phyloP scores from a whole-genome alignment of 345 rosid genomes.

The Lepidium sativum region DNA sequence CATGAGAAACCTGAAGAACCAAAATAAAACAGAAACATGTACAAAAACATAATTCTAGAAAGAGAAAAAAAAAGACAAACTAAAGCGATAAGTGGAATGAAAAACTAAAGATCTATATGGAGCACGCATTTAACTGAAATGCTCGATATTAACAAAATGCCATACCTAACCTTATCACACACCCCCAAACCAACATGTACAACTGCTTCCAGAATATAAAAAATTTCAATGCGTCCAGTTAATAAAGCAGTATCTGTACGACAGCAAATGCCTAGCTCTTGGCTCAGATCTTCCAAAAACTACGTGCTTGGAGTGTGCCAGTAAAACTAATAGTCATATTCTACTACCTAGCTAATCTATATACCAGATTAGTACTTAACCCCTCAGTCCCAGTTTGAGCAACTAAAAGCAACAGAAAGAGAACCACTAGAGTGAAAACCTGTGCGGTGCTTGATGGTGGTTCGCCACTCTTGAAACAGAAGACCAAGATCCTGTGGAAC shows the following conservation, averaged over 20 bases:
- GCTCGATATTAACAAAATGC: not conserved
- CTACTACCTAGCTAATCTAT: not conserved
- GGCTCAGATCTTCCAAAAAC: not conserved
- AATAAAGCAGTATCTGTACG: not conserved
- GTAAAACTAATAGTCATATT: not conserved
- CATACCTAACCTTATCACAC: not conserved
- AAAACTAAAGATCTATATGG: not conserved
- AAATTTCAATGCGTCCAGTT: not conserved
- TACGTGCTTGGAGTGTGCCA: not conserved
- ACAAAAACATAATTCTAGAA: not conserved
- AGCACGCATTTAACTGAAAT: not conserved
- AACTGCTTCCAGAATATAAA: not conserved
- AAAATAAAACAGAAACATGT: not conserved
- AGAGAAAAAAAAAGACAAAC: not conserved
- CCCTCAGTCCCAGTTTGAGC: not conserved
- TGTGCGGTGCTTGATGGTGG: conserved; percentile 33
- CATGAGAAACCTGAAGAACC: conserved; percentile 17
- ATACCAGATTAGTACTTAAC: not conserved
- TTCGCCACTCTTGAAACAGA: conserved; percentile 38
- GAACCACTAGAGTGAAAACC: conserved; percentile 33
- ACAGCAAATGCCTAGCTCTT: not conserved
- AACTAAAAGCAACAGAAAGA: not conserved
- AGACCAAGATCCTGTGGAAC: conserved; percentile 41
- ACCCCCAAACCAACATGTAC: not conserved
- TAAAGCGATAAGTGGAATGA: not conserved